Base-by-base conservation (phyloP, 208 protist species). In the Naegleria lovaniensis region DNA sequence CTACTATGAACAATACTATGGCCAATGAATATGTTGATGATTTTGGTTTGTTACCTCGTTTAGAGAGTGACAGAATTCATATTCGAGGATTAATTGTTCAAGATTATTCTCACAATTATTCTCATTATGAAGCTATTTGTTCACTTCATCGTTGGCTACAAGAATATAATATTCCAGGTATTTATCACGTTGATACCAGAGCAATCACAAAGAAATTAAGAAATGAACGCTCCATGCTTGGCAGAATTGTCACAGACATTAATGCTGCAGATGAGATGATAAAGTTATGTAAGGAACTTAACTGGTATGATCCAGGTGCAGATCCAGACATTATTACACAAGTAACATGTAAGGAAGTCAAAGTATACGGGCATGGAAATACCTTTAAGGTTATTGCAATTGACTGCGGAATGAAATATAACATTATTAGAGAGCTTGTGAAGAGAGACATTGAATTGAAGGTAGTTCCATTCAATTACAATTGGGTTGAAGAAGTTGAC, bases 181-280 rank as follows among this genome's bases (percentile, higher is more conserved):
- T 99, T 90, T 98, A 96, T 93, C 98, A 97, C 91, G 95, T 99
- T 22, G 98, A 99, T 93, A 99, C 98, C 0, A 95, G 98, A 88
- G 96, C 95, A 88, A 96, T 99, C 88, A 99, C 99, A 41, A 97
- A 99, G 91, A 97, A 96, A 86, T 96, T 99, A 87, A 96, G 98
- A 58, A 96, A 98, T 40, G 96, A 96, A 91, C 98, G 96, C 85
- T 96, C 96, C 43, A 95, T 97, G 16, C 95, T 98, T 3, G 97
- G 96, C 25, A 98, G 98, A 93, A 89, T 98, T 87, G 91, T 97
- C 7, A 79, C 29, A 36, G 25, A 92, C 91, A 29, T 48, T 16
- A 79, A 79, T 79, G 11, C 11, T 67, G 2, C 11, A 22, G 91
- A 90, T 75, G 94, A 94, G n/a, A 16, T 33, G 6, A 25, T 33